Evolutionary conservation across 1,139 yeast genomes (phyloP).

Genomic region (Hanseniaspora sp.): DNA sequence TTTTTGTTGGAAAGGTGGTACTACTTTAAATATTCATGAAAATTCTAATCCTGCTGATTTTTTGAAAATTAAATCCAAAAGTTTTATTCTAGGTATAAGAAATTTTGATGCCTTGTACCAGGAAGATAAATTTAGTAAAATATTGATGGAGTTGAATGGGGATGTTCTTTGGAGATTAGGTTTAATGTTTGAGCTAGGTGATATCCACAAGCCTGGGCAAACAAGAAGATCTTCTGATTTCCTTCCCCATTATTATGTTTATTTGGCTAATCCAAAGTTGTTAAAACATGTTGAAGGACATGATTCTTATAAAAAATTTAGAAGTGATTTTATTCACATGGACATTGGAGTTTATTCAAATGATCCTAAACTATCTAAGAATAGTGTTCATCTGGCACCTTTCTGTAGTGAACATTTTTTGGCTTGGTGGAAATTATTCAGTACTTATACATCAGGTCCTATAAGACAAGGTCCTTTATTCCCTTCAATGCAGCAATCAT

Average conservation of each 20-base stretch:
- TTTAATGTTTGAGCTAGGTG: conserved; percentile 38
- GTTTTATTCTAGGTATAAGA: conserved; percentile 51
- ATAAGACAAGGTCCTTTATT: conserved; percentile 61
- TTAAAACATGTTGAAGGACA: conserved; percentile 31
- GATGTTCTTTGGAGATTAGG: conserved; percentile 43
- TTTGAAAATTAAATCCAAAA: conserved; percentile 51
- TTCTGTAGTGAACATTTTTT: conserved; percentile 54
- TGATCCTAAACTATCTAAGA: conserved; percentile 35
- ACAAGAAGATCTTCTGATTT: conserved; percentile 31
- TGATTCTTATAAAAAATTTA: conserved; percentile 65
- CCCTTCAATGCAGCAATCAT: conserved; percentile 29
- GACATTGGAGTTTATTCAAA: conserved; percentile 55
- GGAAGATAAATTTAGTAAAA: conserved; percentile 31
- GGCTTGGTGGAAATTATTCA: conserved; percentile 70
- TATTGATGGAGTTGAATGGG: conserved; percentile 45
- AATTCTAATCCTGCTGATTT: conserved; percentile 49
- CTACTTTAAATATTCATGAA: conserved; percentile 48
- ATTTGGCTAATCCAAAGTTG: conserved; percentile 50
- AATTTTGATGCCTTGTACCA: conserved; percentile 24
- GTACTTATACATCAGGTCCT: conserved; percentile 61
- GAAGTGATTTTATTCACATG: conserved; percentile 67
- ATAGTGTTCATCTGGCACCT: conserved; percentile 65
- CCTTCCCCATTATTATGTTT: conserved; percentile 58
- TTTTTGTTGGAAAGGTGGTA: conserved; percentile 65
- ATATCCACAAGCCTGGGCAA: conserved; percentile 25